Evolutionary conservation across 2,329 filamentous ascomycete species (phyloP).

Genomic region (Sordariomycetes sp.): DNA sequence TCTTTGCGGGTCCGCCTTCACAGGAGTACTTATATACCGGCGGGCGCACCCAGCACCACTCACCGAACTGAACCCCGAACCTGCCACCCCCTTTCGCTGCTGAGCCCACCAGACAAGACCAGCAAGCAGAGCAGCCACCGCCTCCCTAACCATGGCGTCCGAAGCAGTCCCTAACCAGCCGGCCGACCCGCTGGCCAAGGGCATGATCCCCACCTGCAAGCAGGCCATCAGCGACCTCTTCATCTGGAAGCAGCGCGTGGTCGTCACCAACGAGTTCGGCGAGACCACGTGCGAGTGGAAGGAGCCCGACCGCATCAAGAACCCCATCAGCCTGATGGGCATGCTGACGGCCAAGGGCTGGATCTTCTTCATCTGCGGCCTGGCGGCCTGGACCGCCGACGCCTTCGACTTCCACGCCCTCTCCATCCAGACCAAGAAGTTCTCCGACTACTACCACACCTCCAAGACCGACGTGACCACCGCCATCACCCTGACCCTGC

Average conservation of each 20-base stretch:
- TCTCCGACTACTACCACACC: slow-evolving; percentile 21
- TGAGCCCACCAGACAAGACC: not conserved
- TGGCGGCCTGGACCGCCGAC: slow-evolving; percentile 60
- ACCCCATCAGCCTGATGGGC: slow-evolving; percentile 36
- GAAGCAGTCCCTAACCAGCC: slow-evolving; percentile 14
- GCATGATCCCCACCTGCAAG: slow-evolving; percentile 51
- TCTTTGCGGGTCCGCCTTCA: not conserved
- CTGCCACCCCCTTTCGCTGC: too few species aligned
- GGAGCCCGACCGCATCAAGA: slow-evolving; percentile 41
- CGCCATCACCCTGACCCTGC: slow-evolving; percentile 64
- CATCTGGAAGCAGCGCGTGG: slow-evolving; percentile 63
- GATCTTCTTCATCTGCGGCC: slow-evolving; percentile 44
- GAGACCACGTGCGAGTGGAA: slow-evolving; percentile 61
- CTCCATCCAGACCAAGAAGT: slow-evolving; percentile 57
- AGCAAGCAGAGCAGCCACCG: not conserved
- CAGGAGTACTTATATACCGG: not conserved
- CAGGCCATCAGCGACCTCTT: slow-evolving; percentile 57
- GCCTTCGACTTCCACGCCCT: slow-evolving; percentile 79
- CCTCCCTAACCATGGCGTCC: not conserved
- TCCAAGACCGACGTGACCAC: slow-evolving; percentile 59
- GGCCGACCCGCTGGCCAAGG: slow-evolving; percentile 58
- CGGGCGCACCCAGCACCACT: not conserved
- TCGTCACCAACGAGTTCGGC: slow-evolving; percentile 52
- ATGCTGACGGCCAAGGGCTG: slow-evolving; percentile 40
- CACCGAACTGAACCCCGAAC: too few species aligned